Evolutionary conservation across 208 protist genomes (phyloP).

Genomic region (Herpetomonas tarakana): DNA sequence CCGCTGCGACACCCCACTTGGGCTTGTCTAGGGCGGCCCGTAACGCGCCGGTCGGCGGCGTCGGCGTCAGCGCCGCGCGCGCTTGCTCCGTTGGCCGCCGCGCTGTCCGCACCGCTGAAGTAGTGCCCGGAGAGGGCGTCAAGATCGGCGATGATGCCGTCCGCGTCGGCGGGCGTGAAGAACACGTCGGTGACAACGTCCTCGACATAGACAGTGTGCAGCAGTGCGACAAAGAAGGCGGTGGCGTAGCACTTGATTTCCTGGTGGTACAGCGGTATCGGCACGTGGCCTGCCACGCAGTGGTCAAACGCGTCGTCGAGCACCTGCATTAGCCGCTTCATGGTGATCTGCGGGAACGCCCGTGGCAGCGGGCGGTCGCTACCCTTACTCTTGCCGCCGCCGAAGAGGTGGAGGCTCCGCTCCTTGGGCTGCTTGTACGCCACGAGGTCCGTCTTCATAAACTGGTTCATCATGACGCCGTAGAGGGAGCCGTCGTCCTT

Average conservation of each 20-base stretch:
- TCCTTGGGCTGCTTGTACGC: neutral
- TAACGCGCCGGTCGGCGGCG: neutral
- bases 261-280: neutral
- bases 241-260: constrained; percentile 27
- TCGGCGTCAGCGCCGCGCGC: no score
- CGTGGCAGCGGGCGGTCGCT: neutral
- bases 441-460: neutral
- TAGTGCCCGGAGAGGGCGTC: constrained; percentile 28
- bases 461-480: neutral
- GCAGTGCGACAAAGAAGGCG: constrained; percentile 31
- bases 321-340: neutral
- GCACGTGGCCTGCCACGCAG: constrained; percentile 15
- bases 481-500: neutral
- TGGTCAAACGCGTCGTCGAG: constrained; percentile 3
- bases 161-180: constrained; percentile 33
- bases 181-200: constrained; percentile 19
- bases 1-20: no score
- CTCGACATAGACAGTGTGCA: constrained; percentile 44
- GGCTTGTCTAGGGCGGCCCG: no score
- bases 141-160: constrained; percentile 38
- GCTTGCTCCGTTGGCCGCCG: neutral
- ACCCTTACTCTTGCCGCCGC: neutral
- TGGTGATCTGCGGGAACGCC: neutral
- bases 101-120: constrained; percentile 2
- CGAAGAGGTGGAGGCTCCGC: neutral